Percentiles rank a stretch among this genome's conserved stretches.
phyloP scores from a whole-genome alignment of 78 protist genomes.

The Dictyostelium brefeldianum region DNA sequence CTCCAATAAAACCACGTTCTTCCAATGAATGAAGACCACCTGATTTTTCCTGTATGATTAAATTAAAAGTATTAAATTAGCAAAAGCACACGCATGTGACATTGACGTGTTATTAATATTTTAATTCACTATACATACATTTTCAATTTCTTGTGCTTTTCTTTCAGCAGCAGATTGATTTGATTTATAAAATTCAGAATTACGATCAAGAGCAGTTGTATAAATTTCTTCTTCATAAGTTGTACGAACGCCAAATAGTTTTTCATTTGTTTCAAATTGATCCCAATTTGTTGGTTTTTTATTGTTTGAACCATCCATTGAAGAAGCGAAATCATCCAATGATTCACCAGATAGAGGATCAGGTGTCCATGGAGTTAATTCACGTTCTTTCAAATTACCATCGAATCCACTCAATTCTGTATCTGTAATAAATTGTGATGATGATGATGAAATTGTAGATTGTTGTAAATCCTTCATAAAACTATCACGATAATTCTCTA shows the following conservation, averaged over 20 bases:
- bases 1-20: constrained; percentile 72
- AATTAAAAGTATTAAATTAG: no score
- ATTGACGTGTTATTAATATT: background rate
- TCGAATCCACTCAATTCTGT: constrained; percentile 80
- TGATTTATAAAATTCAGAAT: constrained; percentile 29
- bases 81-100: no score
- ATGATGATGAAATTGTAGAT: background rate
- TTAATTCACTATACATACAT: constrained; percentile 25
- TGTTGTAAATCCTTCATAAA: background rate
- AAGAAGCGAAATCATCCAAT: background rate
- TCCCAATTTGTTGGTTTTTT: constrained; percentile 74
- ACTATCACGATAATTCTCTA: constrained; percentile 10
- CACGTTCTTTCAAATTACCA: constrained; percentile 70
- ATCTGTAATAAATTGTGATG: constrained; percentile 46
- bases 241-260: constrained; percentile 62
- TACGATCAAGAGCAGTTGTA: constrained; percentile 69
- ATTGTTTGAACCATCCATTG: background rate
- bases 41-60: constrained; percentile 53
- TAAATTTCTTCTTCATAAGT: constrained; percentile 79
- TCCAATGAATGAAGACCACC: constrained; percentile 78
- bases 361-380: constrained; percentile 51
- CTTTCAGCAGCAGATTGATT: constrained; percentile 44
- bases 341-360: constrained; percentile 7
- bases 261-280: constrained; percentile 86
- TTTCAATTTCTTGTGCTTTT: constrained; percentile 84